phyloP scores from a whole-genome alignment of 345 rosid species.

The Populus euphratica region DNA sequence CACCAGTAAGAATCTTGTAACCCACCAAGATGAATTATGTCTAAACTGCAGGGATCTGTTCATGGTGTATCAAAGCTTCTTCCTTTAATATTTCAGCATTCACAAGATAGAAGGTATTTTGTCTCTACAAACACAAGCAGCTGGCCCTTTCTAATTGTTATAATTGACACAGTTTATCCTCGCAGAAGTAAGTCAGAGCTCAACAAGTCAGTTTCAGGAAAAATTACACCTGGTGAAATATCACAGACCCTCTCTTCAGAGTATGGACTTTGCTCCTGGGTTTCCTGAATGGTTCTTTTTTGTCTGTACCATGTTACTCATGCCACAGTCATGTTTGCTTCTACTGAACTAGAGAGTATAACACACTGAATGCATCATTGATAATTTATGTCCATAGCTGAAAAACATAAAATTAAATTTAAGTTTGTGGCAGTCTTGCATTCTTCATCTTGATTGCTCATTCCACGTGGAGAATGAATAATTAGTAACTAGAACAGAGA shows the following conservation, averaged over 20 bases:
- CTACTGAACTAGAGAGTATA: neutral
- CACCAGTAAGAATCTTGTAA: neutral
- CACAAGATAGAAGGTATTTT: constrained; percentile 54
- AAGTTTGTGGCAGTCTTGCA: neutral
- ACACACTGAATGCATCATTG: neutral
- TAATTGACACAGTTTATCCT: neutral
- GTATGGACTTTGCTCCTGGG: constrained; percentile 31
- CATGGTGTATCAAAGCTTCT: constrained; percentile 30
- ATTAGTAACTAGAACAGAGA: neutral
- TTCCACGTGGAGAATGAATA: neutral
- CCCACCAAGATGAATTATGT: constrained; percentile 9
- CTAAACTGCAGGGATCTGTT: constrained; percentile 46
- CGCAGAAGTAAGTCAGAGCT: constrained; percentile 36
- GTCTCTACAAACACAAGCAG: neutral
- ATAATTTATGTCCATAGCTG: too few species aligned
- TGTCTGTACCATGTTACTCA: neutral
- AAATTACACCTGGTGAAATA: constrained; percentile 27
- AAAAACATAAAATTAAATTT: too few species aligned
- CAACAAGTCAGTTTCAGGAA: constrained; percentile 39
- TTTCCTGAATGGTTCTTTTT: constrained; percentile 5
- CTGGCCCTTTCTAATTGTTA: constrained; percentile 4
- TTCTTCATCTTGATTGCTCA: neutral
- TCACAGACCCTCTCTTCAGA: constrained; percentile 23
- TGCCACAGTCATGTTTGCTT: neutral
- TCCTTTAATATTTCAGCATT: constrained; percentile 33